Conservation (phyloP, 768 basidiomycete genomes). For the Leccinum aurantiacum region DNA sequence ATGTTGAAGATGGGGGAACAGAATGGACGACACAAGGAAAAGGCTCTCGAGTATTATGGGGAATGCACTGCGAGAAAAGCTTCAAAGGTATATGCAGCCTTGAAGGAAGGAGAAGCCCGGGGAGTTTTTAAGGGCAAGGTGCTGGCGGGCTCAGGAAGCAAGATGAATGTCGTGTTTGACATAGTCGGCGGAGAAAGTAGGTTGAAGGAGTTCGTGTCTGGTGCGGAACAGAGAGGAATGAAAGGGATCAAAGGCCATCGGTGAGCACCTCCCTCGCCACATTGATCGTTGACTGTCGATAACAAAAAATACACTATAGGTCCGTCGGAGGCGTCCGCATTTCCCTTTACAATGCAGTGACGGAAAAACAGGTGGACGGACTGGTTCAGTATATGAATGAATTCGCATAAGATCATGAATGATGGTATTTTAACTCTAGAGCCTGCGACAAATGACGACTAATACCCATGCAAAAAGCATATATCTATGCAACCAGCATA, state of each 20-base stretch:
- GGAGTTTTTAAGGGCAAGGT: conserved; percentile 76
- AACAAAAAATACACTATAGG: conserved; percentile 29
- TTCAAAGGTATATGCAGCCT: conserved; percentile 67
- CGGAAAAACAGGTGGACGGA: conserved; percentile 66
- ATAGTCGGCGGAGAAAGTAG: conserved; percentile 70
- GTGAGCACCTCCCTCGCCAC: conserved; percentile 42
- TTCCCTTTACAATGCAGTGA: conserved; percentile 88
- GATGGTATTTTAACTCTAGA: conserved; percentile 8
- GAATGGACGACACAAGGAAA: conserved; percentile 36
- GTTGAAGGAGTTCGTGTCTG: conserved; percentile 73
- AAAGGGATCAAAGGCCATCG: conserved; percentile 91
- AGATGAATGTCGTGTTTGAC: conserved; percentile 95
- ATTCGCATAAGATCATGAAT: conserved; percentile 37
- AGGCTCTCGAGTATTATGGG: conserved; percentile 67
- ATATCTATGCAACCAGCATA: accelerated
- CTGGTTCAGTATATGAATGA: conserved; percentile 60
- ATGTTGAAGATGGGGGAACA: conserved; percentile 42
- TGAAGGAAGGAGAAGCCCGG: conserved; percentile 68
- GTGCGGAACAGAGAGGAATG: conserved; percentile 78
- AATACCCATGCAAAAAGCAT: neutral
- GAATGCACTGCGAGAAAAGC: conserved; percentile 70
- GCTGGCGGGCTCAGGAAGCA: conserved; percentile 72
- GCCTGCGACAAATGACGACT: neutral
- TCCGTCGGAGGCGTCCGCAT: conserved; percentile 73
- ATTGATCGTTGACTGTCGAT: neutral